Evolutionary conservation across 768 basidiomycete genomes (phyloP).

Genomic region (Chalciporus sphaerocephalus): DNA sequence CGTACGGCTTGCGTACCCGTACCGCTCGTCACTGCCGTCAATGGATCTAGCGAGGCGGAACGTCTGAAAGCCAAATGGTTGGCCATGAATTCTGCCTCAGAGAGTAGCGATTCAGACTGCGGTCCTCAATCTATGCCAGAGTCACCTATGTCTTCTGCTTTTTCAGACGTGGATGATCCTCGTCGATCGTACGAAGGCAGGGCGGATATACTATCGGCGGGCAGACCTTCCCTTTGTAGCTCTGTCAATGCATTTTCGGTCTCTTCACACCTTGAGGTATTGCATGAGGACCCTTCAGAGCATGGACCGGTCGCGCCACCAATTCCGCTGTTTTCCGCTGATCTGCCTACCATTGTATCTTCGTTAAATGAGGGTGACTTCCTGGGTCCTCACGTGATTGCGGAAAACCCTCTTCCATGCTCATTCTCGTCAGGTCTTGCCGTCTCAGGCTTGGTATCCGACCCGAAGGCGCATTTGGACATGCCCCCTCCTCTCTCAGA

Average conservation of each 20-base stretch:
- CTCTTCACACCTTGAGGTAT: slow-evolving; percentile 26
- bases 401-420: slow-evolving; percentile 25
- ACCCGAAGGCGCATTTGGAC: slow-evolving; percentile 14
- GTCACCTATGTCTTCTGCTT: slow-evolving; percentile 3
- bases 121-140: neutral
- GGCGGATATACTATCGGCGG: slow-evolving; percentile 5
- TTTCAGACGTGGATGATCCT: neutral
- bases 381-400: slow-evolving; percentile 2
- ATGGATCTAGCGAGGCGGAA: slow-evolving; percentile 42
- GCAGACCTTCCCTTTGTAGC: slow-evolving; percentile 24
- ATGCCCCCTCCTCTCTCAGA: slow-evolving; percentile 4
- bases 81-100: slow-evolving; percentile 32
- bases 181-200: slow-evolving; percentile 12
- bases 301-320: slow-evolving; percentile 15
- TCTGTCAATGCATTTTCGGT: slow-evolving; percentile 22
- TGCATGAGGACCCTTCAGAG: slow-evolving; percentile 28
- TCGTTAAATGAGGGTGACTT: slow-evolving; percentile 10
- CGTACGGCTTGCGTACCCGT: slow-evolving; percentile 36
- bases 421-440: slow-evolving; percentile 19
- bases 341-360: slow-evolving; percentile 19
- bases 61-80: slow-evolving; percentile 54
- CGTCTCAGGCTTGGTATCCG: slow-evolving; percentile 10
- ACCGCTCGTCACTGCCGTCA: slow-evolving; percentile 19
- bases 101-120: slow-evolving; percentile 24
- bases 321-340: neutral